Percentiles rank a stretch among this genome's conserved stretches.
Evolutionary conservation across 2,329 filamentous ascomycete genomes (phyloP).

Genomic region (Calonectria pseudoreteaudii): DNA sequence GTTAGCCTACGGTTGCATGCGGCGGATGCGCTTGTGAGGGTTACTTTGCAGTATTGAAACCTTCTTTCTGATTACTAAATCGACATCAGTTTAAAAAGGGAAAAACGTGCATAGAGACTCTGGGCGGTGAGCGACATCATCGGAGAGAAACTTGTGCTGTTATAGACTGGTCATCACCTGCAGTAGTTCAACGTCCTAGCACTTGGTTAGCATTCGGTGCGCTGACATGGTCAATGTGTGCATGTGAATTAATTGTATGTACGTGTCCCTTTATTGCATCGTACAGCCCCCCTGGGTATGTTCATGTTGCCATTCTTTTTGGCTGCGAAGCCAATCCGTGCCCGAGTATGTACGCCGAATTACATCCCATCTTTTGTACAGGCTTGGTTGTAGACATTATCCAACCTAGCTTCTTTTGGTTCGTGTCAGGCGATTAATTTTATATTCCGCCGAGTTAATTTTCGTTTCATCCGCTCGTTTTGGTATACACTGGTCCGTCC

Average conservation of each 20-base stretch:
- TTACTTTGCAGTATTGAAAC: neutral
- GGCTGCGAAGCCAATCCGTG: neutral
- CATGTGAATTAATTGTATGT: neutral
- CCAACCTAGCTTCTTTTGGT: neutral
- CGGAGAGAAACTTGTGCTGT: neutral
- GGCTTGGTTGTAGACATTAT: neutral
- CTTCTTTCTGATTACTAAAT: neutral
- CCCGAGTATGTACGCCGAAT: neutral
- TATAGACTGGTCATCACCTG: neutral
- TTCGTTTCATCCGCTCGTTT: neutral
- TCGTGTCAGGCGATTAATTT: neutral
- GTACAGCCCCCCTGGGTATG: neutral
- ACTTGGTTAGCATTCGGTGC: neutral
- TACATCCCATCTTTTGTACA: slow-evolving; percentile 6
- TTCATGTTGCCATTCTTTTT: neutral
- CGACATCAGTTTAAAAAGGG: neutral
- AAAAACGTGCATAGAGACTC: neutral
- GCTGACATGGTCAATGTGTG: neutral
- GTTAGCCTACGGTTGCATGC: neutral
- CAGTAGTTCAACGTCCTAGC: neutral
- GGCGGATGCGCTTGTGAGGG: neutral
- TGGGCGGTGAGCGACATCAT: neutral
- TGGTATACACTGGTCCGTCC: neutral
- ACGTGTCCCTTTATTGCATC: neutral
- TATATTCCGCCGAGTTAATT: neutral